phyloP scores from a whole-genome alignment of 2,329 filamentous ascomycete species.

The Xylariomycetidae sp. region DNA sequence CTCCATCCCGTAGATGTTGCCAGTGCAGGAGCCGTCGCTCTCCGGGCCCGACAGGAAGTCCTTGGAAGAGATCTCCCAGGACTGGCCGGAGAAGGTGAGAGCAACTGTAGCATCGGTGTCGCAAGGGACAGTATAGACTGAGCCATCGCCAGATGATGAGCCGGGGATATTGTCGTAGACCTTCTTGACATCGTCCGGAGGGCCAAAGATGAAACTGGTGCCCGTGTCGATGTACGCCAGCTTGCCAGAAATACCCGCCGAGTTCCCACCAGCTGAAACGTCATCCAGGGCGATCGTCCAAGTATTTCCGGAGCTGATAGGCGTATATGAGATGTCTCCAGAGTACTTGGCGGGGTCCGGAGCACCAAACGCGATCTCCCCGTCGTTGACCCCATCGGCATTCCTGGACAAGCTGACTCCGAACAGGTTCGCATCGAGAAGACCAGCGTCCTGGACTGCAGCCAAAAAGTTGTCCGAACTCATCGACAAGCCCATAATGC shows the following conservation, averaged over 20 bases:
- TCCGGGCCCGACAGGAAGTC: constrained; percentile 60
- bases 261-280: constrained; percentile 54
- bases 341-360: constrained; percentile 60
- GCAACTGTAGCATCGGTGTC: constrained; percentile 54
- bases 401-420: constrained; percentile 64
- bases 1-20: constrained; percentile 68
- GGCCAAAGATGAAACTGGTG: constrained; percentile 73
- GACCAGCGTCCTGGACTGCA: constrained; percentile 47
- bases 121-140: constrained; percentile 69
- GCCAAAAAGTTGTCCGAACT: constrained; percentile 64
- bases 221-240: constrained; percentile 77
- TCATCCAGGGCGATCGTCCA: constrained; percentile 72
- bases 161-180: constrained; percentile 64
- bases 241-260: constrained; percentile 47
- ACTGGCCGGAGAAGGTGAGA: constrained; percentile 61
- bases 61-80: constrained; percentile 59
- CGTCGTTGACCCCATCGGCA: constrained; percentile 60
- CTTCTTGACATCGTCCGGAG: constrained; percentile 56
- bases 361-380: constrained; percentile 72
- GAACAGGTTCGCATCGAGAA: constrained; percentile 60
- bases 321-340: constrained; percentile 63
- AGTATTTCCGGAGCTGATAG: constrained; percentile 40
- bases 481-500: constrained; percentile 74
- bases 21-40: constrained; percentile 49
- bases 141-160: constrained; percentile 45